A percentile compares a stretch with the other conserved stretches of the same genome.
These are phyloP conservation scores for Eutypella sp. DNA, from an alignment of 2,329 filamentous ascomycete species.

Conservation along the genomic window DNA sequence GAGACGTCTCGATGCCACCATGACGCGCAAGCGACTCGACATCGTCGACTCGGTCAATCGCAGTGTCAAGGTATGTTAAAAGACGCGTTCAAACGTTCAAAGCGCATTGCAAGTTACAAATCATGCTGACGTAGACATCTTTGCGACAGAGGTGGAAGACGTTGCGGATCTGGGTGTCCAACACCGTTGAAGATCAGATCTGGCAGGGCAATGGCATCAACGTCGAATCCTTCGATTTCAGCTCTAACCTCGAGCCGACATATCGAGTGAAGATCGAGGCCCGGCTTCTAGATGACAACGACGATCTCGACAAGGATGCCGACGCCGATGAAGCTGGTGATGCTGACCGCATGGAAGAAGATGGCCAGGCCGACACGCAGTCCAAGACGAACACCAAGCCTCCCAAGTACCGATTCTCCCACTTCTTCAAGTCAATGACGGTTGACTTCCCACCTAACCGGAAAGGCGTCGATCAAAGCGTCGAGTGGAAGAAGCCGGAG, in stretches of 20 bases:
- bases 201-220: conserved; percentile 75
- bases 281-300: conserved; percentile 67
- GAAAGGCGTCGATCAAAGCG: conserved; percentile 49
- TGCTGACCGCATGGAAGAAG: conserved; percentile 56
- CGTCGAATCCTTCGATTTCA: conserved; percentile 76
- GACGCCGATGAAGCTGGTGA: conserved; percentile 43
- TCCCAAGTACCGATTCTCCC: conserved; percentile 57
- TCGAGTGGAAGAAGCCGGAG: conserved; percentile 86
- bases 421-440: conserved; percentile 77
- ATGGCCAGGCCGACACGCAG: conserved; percentile 30
- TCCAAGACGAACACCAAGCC: conserved; percentile 33
- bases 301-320: conserved; percentile 42
- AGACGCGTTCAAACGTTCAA: neutral
- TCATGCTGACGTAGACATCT: conserved; percentile 9
- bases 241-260: conserved; percentile 68
- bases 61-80: conserved; percentile 56
- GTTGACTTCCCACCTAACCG: conserved; percentile 66
- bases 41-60: conserved; percentile 76
- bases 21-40: conserved; percentile 91
- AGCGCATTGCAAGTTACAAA: neutral
- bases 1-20: conserved; percentile 81
- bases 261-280: conserved; percentile 93
- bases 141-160: conserved; percentile 65
- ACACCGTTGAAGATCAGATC: conserved; percentile 88
- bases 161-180: conserved; percentile 89